A percentile compares a stretch with the other conserved stretches of the same genome.
Evolutionary conservation across 2,329 filamentous ascomycete species (phyloP).

Genomic region (Apiospora hydei): DNA sequence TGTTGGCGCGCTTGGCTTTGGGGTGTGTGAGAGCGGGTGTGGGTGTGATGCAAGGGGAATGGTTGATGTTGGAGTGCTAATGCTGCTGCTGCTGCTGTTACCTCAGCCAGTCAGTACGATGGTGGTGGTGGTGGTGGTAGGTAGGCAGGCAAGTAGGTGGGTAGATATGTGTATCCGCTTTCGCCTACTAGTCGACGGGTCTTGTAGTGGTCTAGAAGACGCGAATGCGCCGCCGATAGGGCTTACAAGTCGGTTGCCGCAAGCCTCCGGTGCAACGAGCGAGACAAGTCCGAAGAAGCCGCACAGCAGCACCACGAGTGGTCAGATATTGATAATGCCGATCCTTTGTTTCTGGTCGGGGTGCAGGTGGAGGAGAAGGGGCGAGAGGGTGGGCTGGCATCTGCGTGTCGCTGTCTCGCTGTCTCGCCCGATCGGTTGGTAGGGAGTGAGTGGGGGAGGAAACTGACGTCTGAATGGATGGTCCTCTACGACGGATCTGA

Average conservation of each 20-base stretch:
- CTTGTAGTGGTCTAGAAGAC: background rate
- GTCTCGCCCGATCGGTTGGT: background rate
- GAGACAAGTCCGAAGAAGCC: background rate
- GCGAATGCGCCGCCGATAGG: background rate
- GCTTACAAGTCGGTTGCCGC: background rate
- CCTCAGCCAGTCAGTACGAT: background rate
- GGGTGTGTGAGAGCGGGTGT: background rate
- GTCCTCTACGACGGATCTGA: background rate
- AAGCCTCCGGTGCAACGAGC: background rate
- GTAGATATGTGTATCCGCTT: background rate
- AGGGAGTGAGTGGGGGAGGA: background rate
- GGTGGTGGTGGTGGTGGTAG: background rate
- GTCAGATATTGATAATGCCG: conserved; percentile 15
- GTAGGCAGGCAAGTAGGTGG: too few species aligned
- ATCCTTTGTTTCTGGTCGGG: conserved; percentile 5
- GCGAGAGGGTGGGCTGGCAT: background rate
- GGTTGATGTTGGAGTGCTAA: background rate
- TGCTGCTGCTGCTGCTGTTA: background rate
- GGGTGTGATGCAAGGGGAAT: background rate
- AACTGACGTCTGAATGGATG: background rate
- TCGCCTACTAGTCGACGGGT: conserved; percentile 2
- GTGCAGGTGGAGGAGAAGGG: conserved; percentile 8
- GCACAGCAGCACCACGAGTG: background rate
- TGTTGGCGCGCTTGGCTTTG: background rate
- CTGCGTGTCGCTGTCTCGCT: background rate